Base-by-base conservation (phyloP, 1,139 yeast species). In the Candida sojae region DNA sequence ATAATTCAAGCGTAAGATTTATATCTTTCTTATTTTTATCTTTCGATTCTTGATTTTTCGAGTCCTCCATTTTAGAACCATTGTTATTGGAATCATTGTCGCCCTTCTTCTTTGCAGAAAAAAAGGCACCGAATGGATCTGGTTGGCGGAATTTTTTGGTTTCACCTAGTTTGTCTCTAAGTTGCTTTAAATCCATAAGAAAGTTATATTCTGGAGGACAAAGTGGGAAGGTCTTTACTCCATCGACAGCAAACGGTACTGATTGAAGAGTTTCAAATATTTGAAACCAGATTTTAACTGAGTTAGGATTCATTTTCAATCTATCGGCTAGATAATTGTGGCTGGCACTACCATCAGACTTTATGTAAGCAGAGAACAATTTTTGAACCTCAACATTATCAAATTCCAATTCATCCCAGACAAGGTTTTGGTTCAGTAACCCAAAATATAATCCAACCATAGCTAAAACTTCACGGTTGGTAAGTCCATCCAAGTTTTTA, bases 261-360 rank as follows among this genome's bases (percentile, higher is more conserved):
- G 66, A 59, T 8, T 67, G 57, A 44, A 71, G 62, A 9, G 60
- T 56, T 30, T 62, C 60, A 52, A 71, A 72, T 3, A 68, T 58
- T 6, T 62, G 58, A 47, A 68, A 66, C 77, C 77, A 73, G 5
- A 54, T 61, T 21, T 49, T 45, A 5, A 62, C 68, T n/a, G 60
- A 56, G 8, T 55, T 57, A n/a, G 50, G 47, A 8, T 57, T 47
- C 17, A 63, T 39, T 21, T 55, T 48, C 12, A 55, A 37, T 10
- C 54, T 59, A n/a, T 57, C 50, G 1, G 69, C 57, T 13, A 53
- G 38, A 21, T 38, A 46, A 7, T 39, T 39, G 17, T 45, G 41
- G n/a, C 45, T 44, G 4, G 45, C 42, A 5, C 50, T 51, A 35
- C 52, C 50, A n/a, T 48, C 49, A 3, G 55, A 51, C 12, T 51